phyloP scores from a whole-genome alignment of 495 filamentous ascomycete species.

The Penicillium bovifimosum region DNA sequence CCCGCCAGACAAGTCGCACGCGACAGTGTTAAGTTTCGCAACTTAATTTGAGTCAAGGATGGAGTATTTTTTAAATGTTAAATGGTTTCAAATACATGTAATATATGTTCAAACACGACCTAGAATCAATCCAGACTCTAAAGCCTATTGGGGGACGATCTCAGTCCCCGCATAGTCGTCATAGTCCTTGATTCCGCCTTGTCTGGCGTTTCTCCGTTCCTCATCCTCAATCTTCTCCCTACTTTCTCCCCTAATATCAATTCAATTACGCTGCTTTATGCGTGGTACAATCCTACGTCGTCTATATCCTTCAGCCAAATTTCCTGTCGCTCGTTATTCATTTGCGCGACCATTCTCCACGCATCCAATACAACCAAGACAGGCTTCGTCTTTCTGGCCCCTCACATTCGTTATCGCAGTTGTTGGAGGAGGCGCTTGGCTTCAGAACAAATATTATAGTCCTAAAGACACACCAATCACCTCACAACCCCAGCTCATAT shows the following conservation, averaged over 20 bases:
- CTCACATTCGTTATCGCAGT: slow-evolving; percentile 32
- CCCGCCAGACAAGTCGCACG: neutral
- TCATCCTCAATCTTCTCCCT: slow-evolving; percentile 1
- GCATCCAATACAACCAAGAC: slow-evolving; percentile 26
- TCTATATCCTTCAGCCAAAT: slow-evolving; percentile 32
- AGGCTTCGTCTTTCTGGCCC: slow-evolving; percentile 37
- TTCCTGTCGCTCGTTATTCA: slow-evolving; percentile 17
- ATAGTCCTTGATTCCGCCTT: slow-evolving; percentile 7
- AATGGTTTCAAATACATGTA: neutral
- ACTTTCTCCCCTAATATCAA: neutral
- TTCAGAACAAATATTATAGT: slow-evolving; percentile 30
- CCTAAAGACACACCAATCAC: slow-evolving; percentile 6
- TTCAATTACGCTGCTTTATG: slow-evolving; percentile 33
- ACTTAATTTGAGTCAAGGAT: neutral
- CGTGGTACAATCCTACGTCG: slow-evolving; percentile 29
- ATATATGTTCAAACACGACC: too few relatives aligned
- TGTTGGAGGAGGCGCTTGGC: slow-evolving; percentile 33
- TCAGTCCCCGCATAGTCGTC: slow-evolving; percentile 8
- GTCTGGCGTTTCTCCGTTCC: slow-evolving; percentile 3
- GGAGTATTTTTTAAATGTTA: neutral
- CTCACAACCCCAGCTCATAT: slow-evolving; percentile 2
- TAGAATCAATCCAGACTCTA: neutral
- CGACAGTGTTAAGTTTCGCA: neutral
- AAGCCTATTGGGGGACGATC: neutral
- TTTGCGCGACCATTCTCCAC: slow-evolving; percentile 28